Evolutionary conservation across 495 filamentous ascomycete genomes (phyloP), one percentile per base, ranked within the genome.

Genomic region (Xanthoparmelia taractica): DNA sequence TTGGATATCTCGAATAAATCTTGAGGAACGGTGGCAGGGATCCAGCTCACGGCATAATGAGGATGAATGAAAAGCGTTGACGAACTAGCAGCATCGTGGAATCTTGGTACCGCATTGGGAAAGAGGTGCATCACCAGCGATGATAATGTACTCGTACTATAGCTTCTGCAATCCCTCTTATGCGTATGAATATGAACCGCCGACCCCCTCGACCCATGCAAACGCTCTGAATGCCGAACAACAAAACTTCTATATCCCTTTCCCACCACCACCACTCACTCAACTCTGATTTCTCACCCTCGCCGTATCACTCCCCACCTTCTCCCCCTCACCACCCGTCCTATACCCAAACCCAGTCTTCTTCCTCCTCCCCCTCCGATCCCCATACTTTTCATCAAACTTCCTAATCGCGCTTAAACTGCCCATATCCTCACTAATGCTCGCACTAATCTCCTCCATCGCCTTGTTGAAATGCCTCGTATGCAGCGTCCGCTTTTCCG

Each of bases 321-420:
- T 69, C 59, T 79, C 73, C 15, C 57, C 67, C 33, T 73, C 71
- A 18, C 70, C 65, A n/a, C 72, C 75, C 0, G 79, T 77, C 57
- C 81, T 84, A 72, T 91, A 91, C 11, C 89, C 89, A 72, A 87
- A 86, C 0, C 74, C 75, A 54, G 72, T 73, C 74, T 84, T 89
- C 77, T 85, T 86, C 68, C 82, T 81, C 68, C 82, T 82, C 8
- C 85, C 84, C 58, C 85, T 90, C n/a, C 88, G 83, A 76, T 97
- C 92, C 27, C 94, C 94, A 74, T 89, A 98, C 71, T 92, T 90
- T 77, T 95, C 90, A 71, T 98, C 95, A 73, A 97, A 98, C 77
- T 96, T 96, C 59, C 88, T 79, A 66, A 98, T 96, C 29, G 90
- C 90, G 60, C 82, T 80, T 60, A 98, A 76, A 40, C 82, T 88